These are phyloP conservation scores for Aspergillus chevalieri DNA, from an alignment of 2,329 filamentous ascomycete genomes.

Conservation along the genomic window DNA sequence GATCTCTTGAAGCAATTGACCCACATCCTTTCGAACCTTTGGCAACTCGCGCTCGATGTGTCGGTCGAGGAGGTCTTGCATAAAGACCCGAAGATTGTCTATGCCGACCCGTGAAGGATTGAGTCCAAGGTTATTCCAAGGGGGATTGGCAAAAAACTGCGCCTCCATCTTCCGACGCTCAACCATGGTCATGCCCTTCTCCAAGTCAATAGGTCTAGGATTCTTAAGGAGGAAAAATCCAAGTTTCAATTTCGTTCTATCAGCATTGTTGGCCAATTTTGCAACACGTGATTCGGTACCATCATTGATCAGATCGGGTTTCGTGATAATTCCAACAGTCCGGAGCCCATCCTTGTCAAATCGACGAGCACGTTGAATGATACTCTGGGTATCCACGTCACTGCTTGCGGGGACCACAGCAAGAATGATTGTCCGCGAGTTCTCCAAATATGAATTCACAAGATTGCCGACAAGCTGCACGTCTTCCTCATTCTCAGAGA, in stretches of 20 bases:
- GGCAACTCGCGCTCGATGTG: constrained; percentile 17
- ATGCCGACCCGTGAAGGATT: constrained; percentile 13
- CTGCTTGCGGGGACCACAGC: constrained; percentile 41
- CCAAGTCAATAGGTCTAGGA: constrained; percentile 14
- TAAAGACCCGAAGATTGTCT: constrained; percentile 14
- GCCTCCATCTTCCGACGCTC: constrained; percentile 6
- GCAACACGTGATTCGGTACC: constrained; percentile 18
- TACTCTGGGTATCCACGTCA: constrained; percentile 37
- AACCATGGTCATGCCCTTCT: constrained; percentile 4
- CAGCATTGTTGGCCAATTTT: constrained; percentile 17
- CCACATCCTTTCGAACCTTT: constrained; percentile 14
- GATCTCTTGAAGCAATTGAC: constrained; percentile 5
- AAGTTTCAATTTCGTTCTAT: constrained; percentile 21
- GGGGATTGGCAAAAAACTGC: constrained; percentile 11
- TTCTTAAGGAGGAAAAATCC: constrained; percentile 26
- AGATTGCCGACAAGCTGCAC: constrained; percentile 50
- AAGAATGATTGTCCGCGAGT: constrained; percentile 41
- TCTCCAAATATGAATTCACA: constrained; percentile 35
- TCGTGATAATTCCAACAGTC: constrained; percentile 45
- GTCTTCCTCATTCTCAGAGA: constrained; percentile 51
- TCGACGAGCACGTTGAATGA: constrained; percentile 31
- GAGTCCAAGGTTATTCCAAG: constrained; percentile 12
- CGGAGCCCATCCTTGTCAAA: constrained; percentile 26
- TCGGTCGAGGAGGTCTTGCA: constrained; percentile 14
- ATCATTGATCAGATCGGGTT: constrained; percentile 33